Evolutionary conservation across 345 rosid genomes (phyloP), one percentile per base, ranked within the genome.

Genomic region (Triadica sebifera): DNA sequence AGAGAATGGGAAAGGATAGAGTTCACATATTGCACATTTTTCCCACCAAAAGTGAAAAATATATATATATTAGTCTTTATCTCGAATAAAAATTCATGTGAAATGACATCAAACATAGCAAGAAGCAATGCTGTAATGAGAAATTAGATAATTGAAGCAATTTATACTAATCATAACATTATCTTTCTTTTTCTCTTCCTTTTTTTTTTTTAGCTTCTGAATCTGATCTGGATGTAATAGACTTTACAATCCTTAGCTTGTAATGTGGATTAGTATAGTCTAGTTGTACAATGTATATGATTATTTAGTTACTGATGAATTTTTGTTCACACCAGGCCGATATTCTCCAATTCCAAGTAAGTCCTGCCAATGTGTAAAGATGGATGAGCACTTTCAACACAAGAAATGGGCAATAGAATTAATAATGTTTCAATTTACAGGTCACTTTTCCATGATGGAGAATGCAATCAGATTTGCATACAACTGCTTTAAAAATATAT

Each of bases 311-410:
- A 79, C 67, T 81, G 74, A 64, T 77, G 88, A 67, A 76, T 72
- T 70, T 81, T 29, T 84, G 77, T 80, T 77, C 65, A 86, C 82
- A 68, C 86, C 85, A 65, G 88, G 83, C 61, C 88, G 87, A 80
- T 86, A 91, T 77, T 88, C 93, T 75, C 98, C 97, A 12, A 87
- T 86, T 72, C 97, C 98, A 19, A 91, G 85, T 77, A 91, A 85
- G 85, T 89, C 97, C 94, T 91, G 87, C 82, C 47, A 72, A 63
- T 37, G 41, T 16, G 1, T 34, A 57, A 39, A 13, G 8, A 62
- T 39, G 24, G 29, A 53, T 58, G 38, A 41, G 34, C 75, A 74
- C 50, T 47, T 57, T 65, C 56, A 82, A 74, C n/a, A n/a, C n/a
- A n/a, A 67, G 41, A 52, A 0, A 72, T 34, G 15, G 50, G 17